These are phyloP conservation scores for Podila minutissima DNA, from an alignment of 192 early-diverging fungal genomes.

Conservation along the genomic window DNA sequence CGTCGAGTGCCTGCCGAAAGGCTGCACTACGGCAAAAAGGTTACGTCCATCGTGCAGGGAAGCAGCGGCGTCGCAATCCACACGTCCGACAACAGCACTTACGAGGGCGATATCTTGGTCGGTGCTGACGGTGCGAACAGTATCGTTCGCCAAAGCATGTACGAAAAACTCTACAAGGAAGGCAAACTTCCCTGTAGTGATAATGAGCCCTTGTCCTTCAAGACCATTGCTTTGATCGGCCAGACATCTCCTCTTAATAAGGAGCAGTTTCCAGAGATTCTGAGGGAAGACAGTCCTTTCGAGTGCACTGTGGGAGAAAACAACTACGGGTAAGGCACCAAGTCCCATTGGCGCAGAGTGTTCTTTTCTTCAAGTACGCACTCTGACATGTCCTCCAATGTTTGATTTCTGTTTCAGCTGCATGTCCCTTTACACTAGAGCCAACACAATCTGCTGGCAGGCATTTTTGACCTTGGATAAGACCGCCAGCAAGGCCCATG, in stretches of 20 bases:
- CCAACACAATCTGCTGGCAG: background rate
- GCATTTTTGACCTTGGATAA: background rate
- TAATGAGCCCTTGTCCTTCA: background rate
- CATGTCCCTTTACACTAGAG: background rate
- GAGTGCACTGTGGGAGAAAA: background rate
- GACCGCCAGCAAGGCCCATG: background rate
- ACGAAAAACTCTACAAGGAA: background rate
- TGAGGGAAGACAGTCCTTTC: background rate
- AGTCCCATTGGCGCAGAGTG: too few species aligned
- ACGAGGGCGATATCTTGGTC: background rate
- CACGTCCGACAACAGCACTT: background rate
- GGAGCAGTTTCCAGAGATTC: background rate
- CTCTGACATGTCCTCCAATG: too few species aligned
- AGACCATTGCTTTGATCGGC: background rate
- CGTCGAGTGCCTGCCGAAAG: background rate
- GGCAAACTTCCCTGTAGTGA: background rate
- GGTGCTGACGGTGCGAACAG: constrained; percentile 9
- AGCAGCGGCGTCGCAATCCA: background rate
- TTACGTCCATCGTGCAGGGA: background rate
- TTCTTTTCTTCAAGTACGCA: too few species aligned
- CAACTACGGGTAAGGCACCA: background rate
- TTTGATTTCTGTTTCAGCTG: background rate
- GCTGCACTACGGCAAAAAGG: background rate
- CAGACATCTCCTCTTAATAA: background rate
- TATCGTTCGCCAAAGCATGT: background rate